Conservation (phyloP, 345 rosid species). For the Sisymbrium irio region DNA sequence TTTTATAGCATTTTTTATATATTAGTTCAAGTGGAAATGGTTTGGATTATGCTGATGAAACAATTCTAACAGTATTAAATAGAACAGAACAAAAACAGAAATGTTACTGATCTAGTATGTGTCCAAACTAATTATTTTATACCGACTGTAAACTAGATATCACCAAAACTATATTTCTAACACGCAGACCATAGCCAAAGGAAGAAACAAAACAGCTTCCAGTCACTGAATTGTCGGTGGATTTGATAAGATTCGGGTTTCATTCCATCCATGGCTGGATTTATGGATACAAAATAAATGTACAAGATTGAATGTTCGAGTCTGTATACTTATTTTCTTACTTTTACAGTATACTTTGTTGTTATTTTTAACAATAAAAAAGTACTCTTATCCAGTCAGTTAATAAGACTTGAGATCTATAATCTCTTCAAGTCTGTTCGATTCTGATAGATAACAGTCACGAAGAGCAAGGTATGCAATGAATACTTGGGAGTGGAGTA, state of each 20-base stretch:
- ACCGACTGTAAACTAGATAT: neutral
- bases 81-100: neutral
- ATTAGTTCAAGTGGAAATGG: neutral
- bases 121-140: neutral
- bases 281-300: no score
- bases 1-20: no score
- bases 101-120: neutral
- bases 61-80: neutral
- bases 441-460: no score
- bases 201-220: neutral
- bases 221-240: neutral
- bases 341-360: no score
- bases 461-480: no score
- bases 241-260: neutral
- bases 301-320: no score
- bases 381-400: no score
- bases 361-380: no score
- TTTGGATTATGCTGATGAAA: neutral
- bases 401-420: no score
- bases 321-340: no score
- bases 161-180: neutral
- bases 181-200: neutral
- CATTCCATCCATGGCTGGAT: neutral
- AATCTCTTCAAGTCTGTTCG: no score
- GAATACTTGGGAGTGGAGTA: no score